These are phyloP conservation scores for Pseudogymnoascus pannorum DNA, from an alignment of 2,329 filamentous ascomycete genomes.

Conservation along the genomic window DNA sequence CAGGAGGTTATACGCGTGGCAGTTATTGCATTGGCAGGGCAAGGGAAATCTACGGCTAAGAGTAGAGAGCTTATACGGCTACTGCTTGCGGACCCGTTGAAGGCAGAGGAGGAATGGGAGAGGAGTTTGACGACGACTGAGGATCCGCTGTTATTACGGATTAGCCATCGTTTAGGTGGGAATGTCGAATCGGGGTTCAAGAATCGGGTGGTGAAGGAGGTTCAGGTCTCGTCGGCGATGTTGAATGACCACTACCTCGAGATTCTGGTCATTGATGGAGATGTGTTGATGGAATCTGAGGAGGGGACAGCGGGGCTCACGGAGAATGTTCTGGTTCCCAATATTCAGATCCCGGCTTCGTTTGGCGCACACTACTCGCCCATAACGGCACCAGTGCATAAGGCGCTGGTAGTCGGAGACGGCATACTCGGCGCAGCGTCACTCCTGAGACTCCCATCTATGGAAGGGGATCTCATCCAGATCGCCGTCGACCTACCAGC, in stretches of 20 bases:
- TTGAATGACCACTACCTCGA: constrained; percentile 58
- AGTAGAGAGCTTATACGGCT: constrained; percentile 62
- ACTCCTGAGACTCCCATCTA: constrained; percentile 28
- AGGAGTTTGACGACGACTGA: constrained; percentile 39
- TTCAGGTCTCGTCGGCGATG: constrained; percentile 55
- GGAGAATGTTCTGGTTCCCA: constrained; percentile 69
- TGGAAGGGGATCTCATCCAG: constrained; percentile 36
- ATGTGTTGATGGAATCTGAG: constrained; percentile 43
- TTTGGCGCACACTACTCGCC: constrained; percentile 56
- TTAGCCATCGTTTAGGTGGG: constrained; percentile 30
- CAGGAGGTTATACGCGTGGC: constrained; percentile 52
- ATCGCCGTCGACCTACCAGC: constrained; percentile 52
- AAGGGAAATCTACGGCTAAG: constrained; percentile 33
- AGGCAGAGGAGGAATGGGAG: constrained; percentile 59
- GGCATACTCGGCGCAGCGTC: constrained; percentile 62
- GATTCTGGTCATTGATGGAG: constrained; percentile 48
- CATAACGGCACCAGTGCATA: constrained; percentile 77
- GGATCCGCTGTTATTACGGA: constrained; percentile 56
- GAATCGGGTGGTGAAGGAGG: constrained; percentile 46
- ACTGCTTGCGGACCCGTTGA: constrained; percentile 63
- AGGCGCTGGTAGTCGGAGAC: constrained; percentile 64
- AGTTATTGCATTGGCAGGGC: constrained; percentile 41
- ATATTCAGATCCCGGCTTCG: constrained; percentile 61
- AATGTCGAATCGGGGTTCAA: constrained; percentile 30
- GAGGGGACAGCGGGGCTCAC: constrained; percentile 37